Percentiles rank a stretch among this genome's conserved stretches.
Evolutionary conservation across 768 basidiomycete species (phyloP).

Genomic region (Naganishia vaughanmartiniae): DNA sequence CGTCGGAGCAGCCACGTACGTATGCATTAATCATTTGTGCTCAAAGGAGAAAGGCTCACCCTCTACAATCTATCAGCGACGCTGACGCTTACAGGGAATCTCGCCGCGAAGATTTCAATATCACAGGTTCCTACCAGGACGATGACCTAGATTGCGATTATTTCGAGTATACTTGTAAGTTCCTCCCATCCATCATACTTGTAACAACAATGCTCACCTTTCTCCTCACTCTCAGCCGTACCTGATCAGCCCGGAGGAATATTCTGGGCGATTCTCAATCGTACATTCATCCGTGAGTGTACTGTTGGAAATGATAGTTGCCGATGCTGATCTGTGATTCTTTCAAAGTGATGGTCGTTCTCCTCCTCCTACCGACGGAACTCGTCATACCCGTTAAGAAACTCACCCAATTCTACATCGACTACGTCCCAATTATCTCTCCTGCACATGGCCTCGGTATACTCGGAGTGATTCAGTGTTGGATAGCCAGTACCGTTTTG

Average conservation of each 20-base stretch:
- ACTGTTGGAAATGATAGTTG: background rate
- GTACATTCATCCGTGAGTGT: conserved; percentile 66
- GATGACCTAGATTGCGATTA: conserved; percentile 66
- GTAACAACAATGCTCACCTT: conserved; percentile 10
- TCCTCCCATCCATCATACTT: background rate
- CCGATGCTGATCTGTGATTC: background rate
- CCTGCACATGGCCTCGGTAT: conserved; percentile 79
- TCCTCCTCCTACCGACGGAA: conserved; percentile 74
- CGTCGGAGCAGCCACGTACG: conserved; percentile 55
- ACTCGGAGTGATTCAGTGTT: conserved; percentile 79
- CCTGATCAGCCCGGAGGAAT: conserved; percentile 86
- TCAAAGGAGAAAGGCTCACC: background rate
- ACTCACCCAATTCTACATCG: conserved; percentile 63
- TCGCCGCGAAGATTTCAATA: background rate
- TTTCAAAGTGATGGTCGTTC: conserved; percentile 65
- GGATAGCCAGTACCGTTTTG: conserved; percentile 64
- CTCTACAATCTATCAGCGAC: conserved; percentile 36
- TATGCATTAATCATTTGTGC: background rate
- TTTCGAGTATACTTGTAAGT: conserved; percentile 59
- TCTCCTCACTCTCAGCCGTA: conserved; percentile 64
- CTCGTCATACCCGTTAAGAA: conserved; percentile 67
- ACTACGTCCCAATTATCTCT: conserved; percentile 83
- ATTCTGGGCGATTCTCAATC: conserved; percentile 87
- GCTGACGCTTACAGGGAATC: conserved; percentile 46
- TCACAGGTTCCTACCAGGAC: conserved; percentile 12